Base-by-base conservation (phyloP, 2,329 filamentous ascomycete species). In the Aspergillus quadricinctus region DNA sequence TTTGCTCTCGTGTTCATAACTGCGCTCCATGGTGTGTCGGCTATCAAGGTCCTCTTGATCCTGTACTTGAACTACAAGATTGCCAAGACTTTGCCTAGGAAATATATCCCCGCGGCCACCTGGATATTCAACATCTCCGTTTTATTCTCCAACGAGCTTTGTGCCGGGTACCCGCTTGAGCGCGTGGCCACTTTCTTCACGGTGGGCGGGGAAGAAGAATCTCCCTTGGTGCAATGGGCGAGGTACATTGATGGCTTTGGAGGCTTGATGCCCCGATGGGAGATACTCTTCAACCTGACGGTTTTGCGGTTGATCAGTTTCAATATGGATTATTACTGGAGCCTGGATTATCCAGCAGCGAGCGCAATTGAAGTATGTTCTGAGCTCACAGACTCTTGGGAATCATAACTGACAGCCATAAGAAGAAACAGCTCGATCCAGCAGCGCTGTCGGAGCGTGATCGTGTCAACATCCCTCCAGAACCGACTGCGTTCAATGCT, bases 391-490 rank as follows among this genome's bases (percentile, higher is more conserved):
- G 11, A 35, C 27, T 48, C n/a, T 19, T 48, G 25, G 40, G 50
- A 54, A 51, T 60, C 27, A 61, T 53, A 3, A 57, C 73, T 72
- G 57, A 72, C 63, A 65, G 61, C 45, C 57, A 65, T 69, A 94
- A 97, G 92, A 97, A 97, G 93, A 97, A 97, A 90, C 91, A 96
- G 80, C 83, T 96, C 61, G 92, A 97, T 81, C 89, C 90, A 46
- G 81, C 90, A 54, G 85, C 88, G 66, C 83, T 97, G 40, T 94
- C 92, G 4, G 94, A 99, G 73, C 83, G 88, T 64, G 93, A 99
- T 67, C 89, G 94, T 19, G 83, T 97, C 57, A 80, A 83, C 54
- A 88, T 88, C 43, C 86, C 94, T 0, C 91, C 92, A 3, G 82
- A 85, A 49, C 73, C 83, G 0, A 73, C 77, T 28, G 89, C 95